Evolutionary conservation across 148 eudicot genomes (phyloP), one percentile per base, ranked within the genome.

Genomic region (Chenopodium suecicum): DNA sequence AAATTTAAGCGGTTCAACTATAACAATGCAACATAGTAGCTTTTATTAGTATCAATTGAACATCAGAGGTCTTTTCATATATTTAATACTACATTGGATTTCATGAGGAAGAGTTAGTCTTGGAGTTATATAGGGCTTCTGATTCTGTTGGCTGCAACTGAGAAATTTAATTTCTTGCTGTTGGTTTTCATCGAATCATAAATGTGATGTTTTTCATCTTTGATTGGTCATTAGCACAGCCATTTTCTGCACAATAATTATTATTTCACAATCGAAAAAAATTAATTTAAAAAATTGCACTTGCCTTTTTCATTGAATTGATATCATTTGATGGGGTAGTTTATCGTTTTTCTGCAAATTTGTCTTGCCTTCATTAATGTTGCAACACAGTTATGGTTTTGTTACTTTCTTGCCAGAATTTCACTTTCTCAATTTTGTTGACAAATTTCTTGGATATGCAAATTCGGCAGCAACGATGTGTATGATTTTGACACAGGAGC

Each of bases 401-500:
- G 23, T 9, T 25, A 34, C 62, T 74, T 79, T 62, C 29, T 44
- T 56, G 74, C 65, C 31, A 71, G 75, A 76, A 67, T 37, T 65
- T 58, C 54, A 48, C 32, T 27, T 70, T 71, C 25, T 74, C 79
- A 37, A 52, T 75, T 56, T 71, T 23, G 78, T 69, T 80, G 37
- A 63, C 82, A 82, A 64, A 13, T 60, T 76, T n/a, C 78, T 78
- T 82, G 79, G 54, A 64, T 84, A 29, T 83, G 77, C 70, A 68
- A 78, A 71, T 70, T 88, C 85, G 85, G 89, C 99, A 96, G 98
- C 98, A 96, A 96, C 84, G 99, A 96, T 82, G 99, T 96, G 72
- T 96, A 96, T 86, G 99, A 96, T 92, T 94, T 89, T 86, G 99
- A 96, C 89, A 94, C 98, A 78, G 98, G 99, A 86, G 99, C 99